Base-by-base conservation (phyloP, 2,329 filamentous ascomycete genomes). In the Colletotrichum siamense region DNA sequence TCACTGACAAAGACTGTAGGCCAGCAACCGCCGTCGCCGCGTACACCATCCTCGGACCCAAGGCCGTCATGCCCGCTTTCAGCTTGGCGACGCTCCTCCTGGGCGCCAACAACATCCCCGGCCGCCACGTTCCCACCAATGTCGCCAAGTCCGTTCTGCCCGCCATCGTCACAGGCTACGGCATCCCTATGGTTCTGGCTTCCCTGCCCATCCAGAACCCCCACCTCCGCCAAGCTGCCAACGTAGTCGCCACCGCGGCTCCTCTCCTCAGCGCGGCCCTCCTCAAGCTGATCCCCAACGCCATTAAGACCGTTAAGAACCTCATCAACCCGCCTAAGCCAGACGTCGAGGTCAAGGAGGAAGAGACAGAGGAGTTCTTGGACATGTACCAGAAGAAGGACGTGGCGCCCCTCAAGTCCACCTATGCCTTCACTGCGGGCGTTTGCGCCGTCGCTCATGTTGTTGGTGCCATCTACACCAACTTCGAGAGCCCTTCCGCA, bases 311-410 rank as follows among this genome's bases (percentile, higher is more conserved):
- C 32, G 61, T 66, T 7, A 71, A 39, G 12, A 49, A 65, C 13
- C 2, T 18, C n/a, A 36, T 61, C 24, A 57, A 28, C 28, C 34
- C 34, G 1, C 22, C 26, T 0, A 64, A 70, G 32, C 15, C 61
- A 5, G 49, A 34, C 7, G 52, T n/a, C 3, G 61, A 49, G 10
- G 10, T 36, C 4, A 59, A 59, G 61, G 32, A 26, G 5, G 15
- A 34, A 24, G 49, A 62, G 16, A 9, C 26, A 4, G 61, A 75
- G 12, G 61, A 71, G 3, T 75, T 71, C 28, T 1, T 18, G 1
- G 72, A 44, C 34, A 61, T 75, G 32, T 75, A 75, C 28, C 24
- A 59, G n/a, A 71, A 62, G 26, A 71, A 32, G 22, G 72, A 75
- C 7, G 67, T 71, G 0, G 68, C 49, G 15, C 72, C 67, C 1